A percentile compares a stretch with the other conserved stretches of the same genome.
These are phyloP conservation scores for Aspergillus avenaceus DNA, from an alignment of 495 filamentous ascomycete genomes.

Conservation along the genomic window DNA sequence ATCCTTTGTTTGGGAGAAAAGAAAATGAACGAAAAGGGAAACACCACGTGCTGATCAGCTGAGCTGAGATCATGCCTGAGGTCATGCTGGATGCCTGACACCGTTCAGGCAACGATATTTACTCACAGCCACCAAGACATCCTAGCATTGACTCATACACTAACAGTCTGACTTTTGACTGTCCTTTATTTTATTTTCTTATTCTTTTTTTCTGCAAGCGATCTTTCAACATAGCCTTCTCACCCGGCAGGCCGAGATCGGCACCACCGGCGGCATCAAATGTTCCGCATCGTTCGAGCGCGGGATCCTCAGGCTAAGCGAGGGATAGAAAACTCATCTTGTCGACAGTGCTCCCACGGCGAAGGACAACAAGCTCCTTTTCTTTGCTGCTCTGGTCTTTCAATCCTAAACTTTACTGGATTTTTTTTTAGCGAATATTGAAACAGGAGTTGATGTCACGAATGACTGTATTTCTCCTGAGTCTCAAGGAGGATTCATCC, in stretches of 20 bases:
- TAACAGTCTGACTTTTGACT: too few relatives aligned
- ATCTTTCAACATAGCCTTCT: too few relatives aligned
- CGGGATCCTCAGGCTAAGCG: background rate
- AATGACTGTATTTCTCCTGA: background rate
- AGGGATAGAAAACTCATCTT: background rate
- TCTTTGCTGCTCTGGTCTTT: too few relatives aligned
- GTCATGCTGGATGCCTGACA: background rate
- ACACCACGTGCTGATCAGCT: background rate
- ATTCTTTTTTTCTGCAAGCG: background rate
- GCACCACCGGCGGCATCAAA: background rate
- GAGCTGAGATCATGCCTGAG: background rate
- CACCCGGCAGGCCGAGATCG: background rate
- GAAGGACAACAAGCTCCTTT: too few relatives aligned
- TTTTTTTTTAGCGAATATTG: too few relatives aligned
- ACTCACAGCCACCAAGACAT: background rate
- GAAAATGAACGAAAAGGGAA: background rate
- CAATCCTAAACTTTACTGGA: too few relatives aligned
- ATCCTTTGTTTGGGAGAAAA: background rate
- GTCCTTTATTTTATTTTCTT: too few relatives aligned
- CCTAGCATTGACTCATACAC: too few relatives aligned
- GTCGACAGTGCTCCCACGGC: too few relatives aligned
- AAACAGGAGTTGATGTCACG: too few relatives aligned
- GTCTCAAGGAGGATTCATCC: background rate
- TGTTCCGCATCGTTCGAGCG: background rate
- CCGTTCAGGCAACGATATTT: background rate